These are phyloP conservation scores for Termitomyces sp. DNA, from an alignment of 768 basidiomycete genomes.

Conservation along the genomic window DNA sequence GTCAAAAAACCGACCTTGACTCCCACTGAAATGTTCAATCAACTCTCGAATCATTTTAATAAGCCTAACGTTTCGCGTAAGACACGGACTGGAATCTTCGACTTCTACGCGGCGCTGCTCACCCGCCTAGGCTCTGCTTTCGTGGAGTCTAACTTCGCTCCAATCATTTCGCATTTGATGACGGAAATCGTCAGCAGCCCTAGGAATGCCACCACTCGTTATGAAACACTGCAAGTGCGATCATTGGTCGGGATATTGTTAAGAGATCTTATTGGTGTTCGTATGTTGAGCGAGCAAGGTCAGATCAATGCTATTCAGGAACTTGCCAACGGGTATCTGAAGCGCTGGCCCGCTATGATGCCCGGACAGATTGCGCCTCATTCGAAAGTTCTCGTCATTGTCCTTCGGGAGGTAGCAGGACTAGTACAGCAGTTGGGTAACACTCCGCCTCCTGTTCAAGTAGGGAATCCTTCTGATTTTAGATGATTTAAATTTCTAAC, in stretches of 20 bases:
- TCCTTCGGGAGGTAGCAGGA: constrained; percentile 79
- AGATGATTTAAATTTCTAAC: not conserved
- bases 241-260: constrained; percentile 73
- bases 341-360: constrained; percentile 91
- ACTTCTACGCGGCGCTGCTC: constrained; percentile 80
- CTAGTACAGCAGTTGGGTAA: constrained; percentile 88
- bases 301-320: constrained; percentile 92
- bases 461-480: constrained; percentile 18
- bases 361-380: constrained; percentile 73
- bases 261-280: constrained; percentile 79
- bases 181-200: constrained; percentile 65
- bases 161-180: constrained; percentile 75
- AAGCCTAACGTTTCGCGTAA: constrained; percentile 62
- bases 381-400: constrained; percentile 64
- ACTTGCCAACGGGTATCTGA: constrained; percentile 73
- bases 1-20: constrained; percentile 64
- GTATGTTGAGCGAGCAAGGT: constrained; percentile 90
- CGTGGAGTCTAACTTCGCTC: constrained; percentile 77
- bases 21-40: constrained; percentile 75
- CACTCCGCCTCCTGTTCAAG: constrained; percentile 85
- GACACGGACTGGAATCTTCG: constrained; percentile 80
- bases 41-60: constrained; percentile 79
- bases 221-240: constrained; percentile 70
- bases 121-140: constrained; percentile 69
- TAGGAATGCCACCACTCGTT: constrained; percentile 49